Conservation (phyloP, 2,329 filamentous ascomycete genomes). For the Dendryphion nanum region DNA sequence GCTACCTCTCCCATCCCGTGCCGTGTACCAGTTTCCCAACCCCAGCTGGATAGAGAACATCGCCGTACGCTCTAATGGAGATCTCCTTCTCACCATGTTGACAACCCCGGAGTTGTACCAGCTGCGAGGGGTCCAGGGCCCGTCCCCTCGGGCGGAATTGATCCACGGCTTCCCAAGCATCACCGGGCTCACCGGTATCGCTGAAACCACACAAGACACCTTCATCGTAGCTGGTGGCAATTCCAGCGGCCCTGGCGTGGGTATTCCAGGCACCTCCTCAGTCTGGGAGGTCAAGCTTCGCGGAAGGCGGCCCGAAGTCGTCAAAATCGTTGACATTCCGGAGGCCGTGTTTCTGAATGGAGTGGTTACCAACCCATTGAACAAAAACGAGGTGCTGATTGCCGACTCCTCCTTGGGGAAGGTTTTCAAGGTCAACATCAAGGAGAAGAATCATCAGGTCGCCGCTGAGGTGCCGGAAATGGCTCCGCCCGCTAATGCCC, state of each 20-base stretch:
- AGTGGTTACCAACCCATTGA: constrained; percentile 11
- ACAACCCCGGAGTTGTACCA: constrained; percentile 32
- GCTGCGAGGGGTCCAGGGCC: constrained; percentile 24
- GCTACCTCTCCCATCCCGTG: not conserved
- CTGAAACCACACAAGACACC: constrained; percentile 31
- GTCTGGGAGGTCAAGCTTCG: constrained; percentile 15
- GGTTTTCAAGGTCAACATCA: constrained; percentile 12
- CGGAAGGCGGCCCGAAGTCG: not conserved
- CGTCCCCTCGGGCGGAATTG: constrained; percentile 15
- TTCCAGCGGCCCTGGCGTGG: not conserved
- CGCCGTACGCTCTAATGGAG: constrained; percentile 34
- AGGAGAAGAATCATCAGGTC: constrained; percentile 8
- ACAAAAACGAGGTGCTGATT: constrained; percentile 17
- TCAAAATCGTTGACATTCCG: constrained; percentile 15
- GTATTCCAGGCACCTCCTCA: constrained; percentile 7
- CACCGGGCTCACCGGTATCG: constrained; percentile 35
- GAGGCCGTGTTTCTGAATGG: constrained; percentile 18
- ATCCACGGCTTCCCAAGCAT: constrained; percentile 15
- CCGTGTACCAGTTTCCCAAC: constrained; percentile 8
- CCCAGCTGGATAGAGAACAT: constrained; percentile 40
- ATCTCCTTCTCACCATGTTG: constrained; percentile 36
- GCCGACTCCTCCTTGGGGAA: constrained; percentile 22
- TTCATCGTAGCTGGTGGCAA: constrained; percentile 32
- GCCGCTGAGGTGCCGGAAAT: constrained; percentile 13
- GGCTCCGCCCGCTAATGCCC: constrained; percentile 6